Evolutionary conservation across 495 filamentous ascomycete genomes (phyloP), one percentile per base, ranked within the genome.

Genomic region (Penicillium maclennaniae): DNA sequence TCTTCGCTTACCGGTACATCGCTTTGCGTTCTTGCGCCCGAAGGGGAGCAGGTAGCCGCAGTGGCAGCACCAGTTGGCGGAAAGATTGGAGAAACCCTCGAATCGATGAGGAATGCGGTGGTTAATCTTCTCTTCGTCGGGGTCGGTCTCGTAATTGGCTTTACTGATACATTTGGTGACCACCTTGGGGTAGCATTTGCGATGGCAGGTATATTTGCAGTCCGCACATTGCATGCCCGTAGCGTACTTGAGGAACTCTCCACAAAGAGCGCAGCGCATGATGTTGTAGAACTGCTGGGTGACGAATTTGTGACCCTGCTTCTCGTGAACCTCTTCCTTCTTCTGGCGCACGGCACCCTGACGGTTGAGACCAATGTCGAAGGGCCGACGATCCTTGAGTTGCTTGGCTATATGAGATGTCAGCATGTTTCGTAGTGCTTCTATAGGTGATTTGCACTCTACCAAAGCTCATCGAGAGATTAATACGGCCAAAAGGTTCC

Each of bases 121-220:
- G 69, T 97, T 99, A 80, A 99, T 88, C 73, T 97, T 97, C 73
- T 96, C 93, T 68, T 99, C 93, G 70, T 97, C 93, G 15, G 93
- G 93, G 70, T 97, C 95, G 19, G 88, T 93, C 68, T 97, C 93
- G 54, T 92, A 89, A 68, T 97, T 99, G 44, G 92, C 95, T 70
- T 97, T 97, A 74, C 92, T 97, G 72, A 99, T 99, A 75, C 93
- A 99, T 69, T 99, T 99, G 49, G 93, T 97, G 62, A 99, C 95
- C n/a, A 99, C 93, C 67, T 92, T 95, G 10, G 79, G 74, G 65
- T 96, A 97, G 69, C 93, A 99, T 69, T 95, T 96, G 65, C 88
- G 89, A 69, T 99, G 93, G 70, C 95, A 97, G 19, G 93, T 97
- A 65, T 96, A 97, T 71, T 97, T 97, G 89, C 93, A 99, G 72